A percentile compares a stretch with the other conserved stretches of the same genome.
phyloP scores from a whole-genome alignment of 1,139 yeast genomes.

The Geotrichum fermentans region DNA sequence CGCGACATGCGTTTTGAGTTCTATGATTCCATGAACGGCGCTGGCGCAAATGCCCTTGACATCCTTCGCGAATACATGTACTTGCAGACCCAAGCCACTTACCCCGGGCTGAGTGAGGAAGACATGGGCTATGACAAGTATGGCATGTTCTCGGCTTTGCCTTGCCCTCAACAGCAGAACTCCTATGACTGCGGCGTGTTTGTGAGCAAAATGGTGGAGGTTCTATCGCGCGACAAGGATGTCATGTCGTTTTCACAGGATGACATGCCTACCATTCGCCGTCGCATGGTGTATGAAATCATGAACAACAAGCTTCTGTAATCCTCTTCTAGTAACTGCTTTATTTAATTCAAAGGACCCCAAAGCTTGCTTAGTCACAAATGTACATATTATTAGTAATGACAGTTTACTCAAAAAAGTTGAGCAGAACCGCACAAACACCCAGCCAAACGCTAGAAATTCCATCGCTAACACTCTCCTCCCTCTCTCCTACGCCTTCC shows the following conservation, averaged over 20 bases:
- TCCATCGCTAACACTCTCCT: not conserved
- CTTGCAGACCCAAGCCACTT: slow-evolving; percentile 36
- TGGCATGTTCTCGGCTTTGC: slow-evolving; percentile 35
- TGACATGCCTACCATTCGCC: slow-evolving; percentile 66
- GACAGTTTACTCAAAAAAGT: not conserved
- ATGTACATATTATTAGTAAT: not conserved
- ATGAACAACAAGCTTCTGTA: slow-evolving; percentile 23
- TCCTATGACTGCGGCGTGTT: slow-evolving; percentile 97
- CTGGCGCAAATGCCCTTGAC: slow-evolving; percentile 49
- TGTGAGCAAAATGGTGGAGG: slow-evolving; percentile 72
- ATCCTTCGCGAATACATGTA: slow-evolving; percentile 48
- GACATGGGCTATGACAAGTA: slow-evolving; percentile 28
- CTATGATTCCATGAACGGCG: slow-evolving; percentile 70
- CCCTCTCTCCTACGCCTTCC: not conserved
- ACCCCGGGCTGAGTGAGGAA: slow-evolving; percentile 40
- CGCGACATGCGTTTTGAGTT: slow-evolving; percentile 54
- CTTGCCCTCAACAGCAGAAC: slow-evolving; percentile 81
- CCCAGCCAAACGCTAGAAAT: not conserved
- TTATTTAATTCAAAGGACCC: not conserved
- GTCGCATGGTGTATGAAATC: slow-evolving; percentile 61
- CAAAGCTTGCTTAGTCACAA: not conserved
- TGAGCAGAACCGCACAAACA: slow-evolving; percentile 3
- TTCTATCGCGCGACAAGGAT: slow-evolving; percentile 45
- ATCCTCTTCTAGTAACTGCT: not conserved
- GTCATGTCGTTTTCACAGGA: slow-evolving; percentile 54